Conservation (phyloP, 2,329 filamentous ascomycete genomes). For the Pseudogymnoascus sp. region DNA sequence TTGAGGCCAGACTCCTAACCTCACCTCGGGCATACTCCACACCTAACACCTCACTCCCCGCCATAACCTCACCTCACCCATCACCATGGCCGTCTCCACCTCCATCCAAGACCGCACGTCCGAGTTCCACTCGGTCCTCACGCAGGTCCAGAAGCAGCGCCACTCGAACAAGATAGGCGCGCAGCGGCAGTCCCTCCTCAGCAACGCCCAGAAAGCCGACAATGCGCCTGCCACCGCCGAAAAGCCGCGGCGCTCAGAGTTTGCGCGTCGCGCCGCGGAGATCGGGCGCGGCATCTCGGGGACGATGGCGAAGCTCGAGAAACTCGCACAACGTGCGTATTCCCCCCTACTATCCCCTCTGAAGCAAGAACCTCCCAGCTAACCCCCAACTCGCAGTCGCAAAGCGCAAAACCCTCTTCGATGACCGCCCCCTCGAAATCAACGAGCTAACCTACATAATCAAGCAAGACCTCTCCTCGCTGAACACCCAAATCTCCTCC, state of each 20-base stretch:
- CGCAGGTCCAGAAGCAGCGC: slow-evolving; percentile 74
- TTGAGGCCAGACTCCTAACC: not conserved
- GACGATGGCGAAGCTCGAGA: slow-evolving; percentile 92
- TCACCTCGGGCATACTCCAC: not conserved
- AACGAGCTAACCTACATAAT: slow-evolving; percentile 96
- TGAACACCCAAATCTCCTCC: slow-evolving; percentile 79
- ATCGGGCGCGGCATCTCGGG: slow-evolving; percentile 85
- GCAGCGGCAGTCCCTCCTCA: slow-evolving; percentile 73
- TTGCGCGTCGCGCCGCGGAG: slow-evolving; percentile 82
- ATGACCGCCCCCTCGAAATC: slow-evolving; percentile 93
- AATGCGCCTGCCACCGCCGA: slow-evolving; percentile 39
- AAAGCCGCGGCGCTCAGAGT: slow-evolving; percentile 68
- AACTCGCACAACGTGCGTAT: slow-evolving; percentile 68
- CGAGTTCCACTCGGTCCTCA: slow-evolving; percentile 88
- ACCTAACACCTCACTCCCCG: not conserved
- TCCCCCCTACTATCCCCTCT: not conserved
- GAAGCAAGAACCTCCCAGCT: not conserved
- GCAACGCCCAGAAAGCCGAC: slow-evolving; percentile 60
- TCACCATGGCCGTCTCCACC: slow-evolving; percentile 47
- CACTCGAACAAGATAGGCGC: slow-evolving; percentile 67
- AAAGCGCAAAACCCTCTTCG: slow-evolving; percentile 93
- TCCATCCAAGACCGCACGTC: slow-evolving; percentile 94
- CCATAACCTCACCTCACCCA: not conserved
- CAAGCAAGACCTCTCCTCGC: slow-evolving; percentile 83
- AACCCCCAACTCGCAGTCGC: slow-evolving; percentile 50